Conservation (phyloP, 345 rosid genomes). For the Arabidopsis thaliana region DNA sequence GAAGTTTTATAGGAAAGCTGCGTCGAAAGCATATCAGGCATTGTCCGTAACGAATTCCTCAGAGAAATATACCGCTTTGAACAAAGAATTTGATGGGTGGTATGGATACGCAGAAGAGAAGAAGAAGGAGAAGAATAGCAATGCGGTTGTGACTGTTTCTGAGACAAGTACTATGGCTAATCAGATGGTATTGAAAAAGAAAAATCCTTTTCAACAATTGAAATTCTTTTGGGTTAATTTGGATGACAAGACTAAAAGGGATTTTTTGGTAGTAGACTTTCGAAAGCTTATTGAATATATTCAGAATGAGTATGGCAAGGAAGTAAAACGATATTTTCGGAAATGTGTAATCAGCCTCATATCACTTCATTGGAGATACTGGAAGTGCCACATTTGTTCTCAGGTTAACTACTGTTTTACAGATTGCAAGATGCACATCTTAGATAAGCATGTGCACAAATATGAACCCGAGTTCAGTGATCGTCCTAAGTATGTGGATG, state of each 20-base stretch:
- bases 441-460: background rate
- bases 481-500: background rate
- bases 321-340: background rate
- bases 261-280: background rate
- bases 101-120: background rate
- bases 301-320: background rate
- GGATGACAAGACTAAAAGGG: conserved; percentile 8
- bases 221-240: background rate
- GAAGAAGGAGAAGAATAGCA: background rate
- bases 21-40: background rate
- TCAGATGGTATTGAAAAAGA: background rate
- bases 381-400: conserved; percentile 1
- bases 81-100: no score
- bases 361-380: background rate
- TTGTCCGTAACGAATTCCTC: background rate
- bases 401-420: conserved; percentile 5
- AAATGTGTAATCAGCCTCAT: background rate
- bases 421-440: conserved; percentile 12
- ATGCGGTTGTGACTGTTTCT: background rate
- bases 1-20: background rate
- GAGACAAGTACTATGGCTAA: background rate
- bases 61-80: background rate
- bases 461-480: background rate
- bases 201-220: background rate
- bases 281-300: background rate